Evolutionary conservation across 148 eudicot species (phyloP), one percentile per base, ranked within the genome.

Genomic region (Silene conica): DNA sequence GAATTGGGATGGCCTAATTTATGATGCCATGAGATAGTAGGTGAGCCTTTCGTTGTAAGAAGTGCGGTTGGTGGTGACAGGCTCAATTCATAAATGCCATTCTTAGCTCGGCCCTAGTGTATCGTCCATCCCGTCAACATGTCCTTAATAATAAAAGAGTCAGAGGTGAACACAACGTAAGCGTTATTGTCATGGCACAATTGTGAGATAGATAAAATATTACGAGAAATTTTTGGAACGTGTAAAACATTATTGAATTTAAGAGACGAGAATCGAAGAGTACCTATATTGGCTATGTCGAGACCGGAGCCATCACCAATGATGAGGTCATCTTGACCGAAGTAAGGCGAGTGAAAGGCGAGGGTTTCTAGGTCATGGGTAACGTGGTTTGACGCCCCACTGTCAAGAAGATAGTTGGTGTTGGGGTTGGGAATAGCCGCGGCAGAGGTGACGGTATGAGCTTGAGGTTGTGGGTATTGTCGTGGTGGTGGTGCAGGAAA

Each of bases 1-100:
- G 6, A n/a, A 7, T 72, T 28, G 11, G 81, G 81, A n/a, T 78
- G 81, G 4, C 81, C 77, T 0, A 73, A 23, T 8, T 68, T 41
- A 16, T 79, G 69, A 46, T 78, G 77, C 69, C 71, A 67, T 46
- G 13, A 12, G 50, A 46, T 9, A 6, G 50, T 0, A 19, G 5
- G 14, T 55, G 19, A 15, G 20, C 59, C 2, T 15, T 15, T 2
- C 6, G n/a, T 55, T 13, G 58, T 3, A 2, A 19, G 5, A 19
- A 0, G 5, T 13, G 58, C 19, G 9, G 5, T 0, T 18, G 58
- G 19, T 0, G 59, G 19, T 4, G 59, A n/a, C 5, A 20, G 59
- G 14, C 19, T 14, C 59, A 14, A 55, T 7, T 55, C 59, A 4
- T 55, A 55, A 4, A 55, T 6, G 4, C 59, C 59, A 55, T 55